phyloP scores from a whole-genome alignment of 305 asterid genomes.

The Petunia hybrid region DNA sequence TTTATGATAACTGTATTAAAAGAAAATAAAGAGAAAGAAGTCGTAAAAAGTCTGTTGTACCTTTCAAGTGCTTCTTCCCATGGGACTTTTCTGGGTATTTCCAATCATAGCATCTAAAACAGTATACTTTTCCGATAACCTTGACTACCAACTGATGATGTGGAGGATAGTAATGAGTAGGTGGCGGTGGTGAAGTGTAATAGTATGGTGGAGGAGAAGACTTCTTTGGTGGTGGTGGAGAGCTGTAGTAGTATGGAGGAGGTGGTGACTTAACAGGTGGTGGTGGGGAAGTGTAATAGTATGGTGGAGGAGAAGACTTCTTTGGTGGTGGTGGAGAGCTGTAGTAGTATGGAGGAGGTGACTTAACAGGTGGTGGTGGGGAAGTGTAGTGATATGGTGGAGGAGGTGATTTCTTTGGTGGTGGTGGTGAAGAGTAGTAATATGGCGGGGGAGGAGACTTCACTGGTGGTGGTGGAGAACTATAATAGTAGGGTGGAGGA shows the following conservation, averaged over 20 bases:
- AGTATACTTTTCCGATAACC: slow-evolving; percentile 69
- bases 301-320: too few relatives aligned
- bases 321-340: slow-evolving; percentile 32
- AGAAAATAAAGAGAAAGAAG: not conserved
- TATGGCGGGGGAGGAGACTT: not conserved
- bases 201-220: too few relatives aligned
- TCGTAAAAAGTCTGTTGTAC: slow-evolving; percentile 37
- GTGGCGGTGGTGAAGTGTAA: too few relatives aligned
- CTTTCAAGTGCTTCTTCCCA: slow-evolving; percentile 68
- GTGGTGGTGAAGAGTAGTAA: not conserved
- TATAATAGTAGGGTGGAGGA: slow-evolving; percentile 21
- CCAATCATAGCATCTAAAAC: slow-evolving; percentile 67
- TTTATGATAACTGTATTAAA: not conserved
- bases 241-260: slow-evolving; percentile 22
- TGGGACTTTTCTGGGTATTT: slow-evolving; percentile 60
- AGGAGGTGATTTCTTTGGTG: not conserved
- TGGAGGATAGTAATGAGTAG: slow-evolving; percentile 42
- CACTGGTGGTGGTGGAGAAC: slow-evolving; percentile 25
- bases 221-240: slow-evolving; percentile 32
- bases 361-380: slow-evolving; percentile 33
- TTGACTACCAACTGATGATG: slow-evolving; percentile 55
- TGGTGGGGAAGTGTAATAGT: too few relatives aligned
- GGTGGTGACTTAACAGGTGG: not conserved
- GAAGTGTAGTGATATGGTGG: slow-evolving; percentile 30
- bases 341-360: slow-evolving; percentile 28